phyloP scores from a whole-genome alignment of 192 early-diverging fungal genomes.

The Linnemannia hyalina region DNA sequence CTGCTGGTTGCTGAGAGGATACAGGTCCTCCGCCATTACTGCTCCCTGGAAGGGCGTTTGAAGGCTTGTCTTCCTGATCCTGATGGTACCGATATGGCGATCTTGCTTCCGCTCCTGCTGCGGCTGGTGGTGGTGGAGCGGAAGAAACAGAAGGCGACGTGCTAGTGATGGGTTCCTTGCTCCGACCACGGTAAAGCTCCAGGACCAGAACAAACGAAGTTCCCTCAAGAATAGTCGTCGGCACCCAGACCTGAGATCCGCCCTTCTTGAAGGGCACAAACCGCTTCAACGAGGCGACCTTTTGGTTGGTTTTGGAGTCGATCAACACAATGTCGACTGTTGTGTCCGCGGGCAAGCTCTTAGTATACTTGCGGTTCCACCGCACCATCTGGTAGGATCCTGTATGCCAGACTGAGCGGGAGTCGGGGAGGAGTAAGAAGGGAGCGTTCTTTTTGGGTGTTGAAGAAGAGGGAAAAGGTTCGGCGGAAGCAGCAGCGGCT shows the following conservation, averaged over 20 bases:
- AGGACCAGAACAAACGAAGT: constrained; percentile 40
- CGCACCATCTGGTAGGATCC: constrained; percentile 37
- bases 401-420: constrained; percentile 43
- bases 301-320: constrained; percentile 33
- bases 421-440: constrained; percentile 26
- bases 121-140: too few species aligned
- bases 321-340: constrained; percentile 48
- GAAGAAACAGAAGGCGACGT: not conserved
- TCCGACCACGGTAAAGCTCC: constrained; percentile 45
- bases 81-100: not conserved
- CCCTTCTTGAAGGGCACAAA: constrained; percentile 42
- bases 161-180: constrained; percentile 25
- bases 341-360: constrained; percentile 34
- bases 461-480: not conserved
- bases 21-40: not conserved
- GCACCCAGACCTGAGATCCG: constrained; percentile 33
- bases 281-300: constrained; percentile 43
- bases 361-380: constrained; percentile 39
- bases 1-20: not conserved
- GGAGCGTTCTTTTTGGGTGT: constrained; percentile 16
- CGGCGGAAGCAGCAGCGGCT: not conserved
- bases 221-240: constrained; percentile 17
- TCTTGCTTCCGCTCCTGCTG: not conserved
- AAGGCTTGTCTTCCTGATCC: not conserved
- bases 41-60: constrained; percentile 1